Percentiles rank a stretch among this genome's conserved stretches.
phyloP scores from a whole-genome alignment of 768 basidiomycete genomes.

The Cystobasidium tubakii region DNA sequence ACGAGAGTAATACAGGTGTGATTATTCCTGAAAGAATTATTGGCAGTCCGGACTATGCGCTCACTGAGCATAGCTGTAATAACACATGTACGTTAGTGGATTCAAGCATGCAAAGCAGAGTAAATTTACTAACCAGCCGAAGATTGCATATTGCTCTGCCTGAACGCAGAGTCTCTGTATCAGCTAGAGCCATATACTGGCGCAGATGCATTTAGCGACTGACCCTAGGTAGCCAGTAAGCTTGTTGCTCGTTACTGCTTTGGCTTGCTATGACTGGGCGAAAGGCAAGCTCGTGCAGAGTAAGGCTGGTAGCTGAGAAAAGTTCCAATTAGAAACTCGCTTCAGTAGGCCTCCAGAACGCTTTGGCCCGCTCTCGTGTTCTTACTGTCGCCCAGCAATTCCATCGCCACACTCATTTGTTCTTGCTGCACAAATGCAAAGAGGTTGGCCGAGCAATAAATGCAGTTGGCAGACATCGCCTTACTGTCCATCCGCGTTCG shows the following conservation, averaged over 20 bases:
- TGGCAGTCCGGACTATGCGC: not conserved
- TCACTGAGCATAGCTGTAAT: slow-evolving; percentile 22
- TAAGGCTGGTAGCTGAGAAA: not conserved
- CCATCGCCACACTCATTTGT: not conserved
- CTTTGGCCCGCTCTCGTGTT: no score
- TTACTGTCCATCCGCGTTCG: not conserved
- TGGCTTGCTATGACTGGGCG: slow-evolving; percentile 23
- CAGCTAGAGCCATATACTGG: not conserved
- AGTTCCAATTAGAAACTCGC: no score
- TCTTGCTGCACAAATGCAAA: slow-evolving; percentile 1
- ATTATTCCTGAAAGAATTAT: not conserved
- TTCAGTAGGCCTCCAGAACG: not conserved
- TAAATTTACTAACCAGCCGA: slow-evolving; percentile 17
- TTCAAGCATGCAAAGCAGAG: not conserved
- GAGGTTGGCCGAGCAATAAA: no score
- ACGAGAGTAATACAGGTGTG: not conserved
- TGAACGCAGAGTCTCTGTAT: not conserved
- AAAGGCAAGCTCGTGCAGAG: slow-evolving; percentile 28
- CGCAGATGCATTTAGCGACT: not conserved
- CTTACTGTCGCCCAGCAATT: not conserved
- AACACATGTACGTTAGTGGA: not conserved
- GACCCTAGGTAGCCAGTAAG: slow-evolving; percentile 1
- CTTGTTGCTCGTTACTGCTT: slow-evolving; percentile 7
- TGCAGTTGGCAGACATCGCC: not conserved
- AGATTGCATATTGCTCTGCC: slow-evolving; percentile 13